Conservation (phyloP, 1,284 basidiomycete genomes). For the Ustilago hordei region DNA sequence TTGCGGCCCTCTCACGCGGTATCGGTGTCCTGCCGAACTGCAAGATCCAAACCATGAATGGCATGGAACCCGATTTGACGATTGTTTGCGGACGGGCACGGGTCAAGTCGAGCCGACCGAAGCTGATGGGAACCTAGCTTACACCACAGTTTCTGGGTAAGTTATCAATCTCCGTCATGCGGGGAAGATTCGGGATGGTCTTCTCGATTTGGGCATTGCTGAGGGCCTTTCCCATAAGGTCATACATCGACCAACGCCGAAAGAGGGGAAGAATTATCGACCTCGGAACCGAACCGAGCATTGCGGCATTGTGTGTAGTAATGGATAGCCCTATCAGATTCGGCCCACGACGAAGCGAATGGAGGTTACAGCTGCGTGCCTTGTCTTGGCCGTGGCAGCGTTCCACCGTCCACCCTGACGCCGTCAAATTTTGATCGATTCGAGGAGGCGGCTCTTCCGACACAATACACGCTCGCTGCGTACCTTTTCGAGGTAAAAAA, state of each 20-base stretch:
- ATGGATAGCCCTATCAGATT: not conserved
- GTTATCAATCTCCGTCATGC: not conserved
- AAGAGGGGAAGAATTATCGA: not conserved
- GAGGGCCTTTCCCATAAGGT: not conserved
- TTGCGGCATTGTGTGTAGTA: not conserved
- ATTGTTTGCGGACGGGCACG: not conserved
- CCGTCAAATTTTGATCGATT: not conserved
- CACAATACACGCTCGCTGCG: not conserved
- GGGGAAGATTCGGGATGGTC: not conserved
- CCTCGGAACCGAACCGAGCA: not conserved
- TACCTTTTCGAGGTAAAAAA: not conserved
- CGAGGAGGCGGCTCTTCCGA: not conserved
- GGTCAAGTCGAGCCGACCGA: not conserved
- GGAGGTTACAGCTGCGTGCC: not conserved
- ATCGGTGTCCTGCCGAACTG: not conserved
- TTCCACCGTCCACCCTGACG: not conserved
- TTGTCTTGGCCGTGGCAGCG: conserved; percentile 3
- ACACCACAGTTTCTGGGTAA: not conserved
- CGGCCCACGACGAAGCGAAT: conserved; percentile 4
- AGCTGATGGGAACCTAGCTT: not conserved
- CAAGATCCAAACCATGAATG: conserved; percentile 6
- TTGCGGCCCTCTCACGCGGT: not conserved
- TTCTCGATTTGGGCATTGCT: not conserved
- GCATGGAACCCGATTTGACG: not conserved
- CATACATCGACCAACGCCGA: not conserved